Evolutionary conservation across 768 basidiomycete species (phyloP), one percentile per base, ranked within the genome.

Genomic region (Asterophora lycoperdoides): DNA sequence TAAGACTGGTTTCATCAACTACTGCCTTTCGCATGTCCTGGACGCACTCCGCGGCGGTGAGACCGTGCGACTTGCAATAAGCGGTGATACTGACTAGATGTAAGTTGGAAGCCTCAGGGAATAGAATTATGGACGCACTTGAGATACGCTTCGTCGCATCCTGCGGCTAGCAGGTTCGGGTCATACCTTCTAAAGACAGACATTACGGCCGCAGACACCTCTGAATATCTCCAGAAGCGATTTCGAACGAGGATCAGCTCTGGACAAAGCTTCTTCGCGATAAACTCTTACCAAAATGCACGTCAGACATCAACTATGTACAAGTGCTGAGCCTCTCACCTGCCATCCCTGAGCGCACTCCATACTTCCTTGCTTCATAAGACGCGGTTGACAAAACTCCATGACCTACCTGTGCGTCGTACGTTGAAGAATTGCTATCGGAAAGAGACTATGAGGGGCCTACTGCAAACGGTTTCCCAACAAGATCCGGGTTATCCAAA

Each of bases 271-370:
- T 92, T 95, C 72, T 84, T 86, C 13, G 95, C 95, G 37, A 98
- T 83, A 64, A 93, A 95, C 44, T 83, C 93, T 89, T 44, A 11
- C 19, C 26, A 44, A 23, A 32, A 28, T n/a, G 9, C 14, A 39
- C 18, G 34, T 18, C 14, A 19, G 14, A 46, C 15, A 23, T n/a
- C 0, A 49, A 13, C 30, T 8, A 6, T n/a, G 19, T 30, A 36
- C 19, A 29, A 5, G 29, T 34, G 29, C 5, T 15, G 10, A 17
- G 8, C 33, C 18, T 59, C 74, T 53, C 58, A 88, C 89, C 79
- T n/a, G 95, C 81, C 96, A 97, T 97, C 23, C 92, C 95, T 4
- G 93, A 95, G 37, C 96, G 84, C 28, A 90, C 87, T 2, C 93
- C 93, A 56, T 76, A 92, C 63, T 87, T 92, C 38, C 93, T 77